Percentiles rank a stretch among this genome's conserved stretches.
Evolutionary conservation across 2,329 filamentous ascomycete genomes (phyloP).

Genomic region (Didymosphaeria variabile): DNA sequence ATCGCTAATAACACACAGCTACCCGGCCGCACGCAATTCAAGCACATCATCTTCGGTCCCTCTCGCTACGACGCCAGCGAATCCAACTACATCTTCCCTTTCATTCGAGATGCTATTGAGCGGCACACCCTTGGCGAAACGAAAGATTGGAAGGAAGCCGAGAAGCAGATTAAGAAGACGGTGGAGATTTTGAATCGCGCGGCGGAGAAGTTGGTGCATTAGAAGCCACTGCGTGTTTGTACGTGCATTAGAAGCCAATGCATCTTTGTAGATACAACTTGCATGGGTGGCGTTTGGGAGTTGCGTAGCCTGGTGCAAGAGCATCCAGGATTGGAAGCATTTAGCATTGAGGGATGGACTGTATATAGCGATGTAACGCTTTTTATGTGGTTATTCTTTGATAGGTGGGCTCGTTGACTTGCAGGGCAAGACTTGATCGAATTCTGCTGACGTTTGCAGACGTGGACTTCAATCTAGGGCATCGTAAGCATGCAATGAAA

Average conservation of each 20-base stretch:
- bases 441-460: not conserved
- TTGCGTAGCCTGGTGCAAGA: not conserved
- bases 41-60: conserved; percentile 89
- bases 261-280: conserved; percentile 1
- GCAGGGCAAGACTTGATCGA: not conserved
- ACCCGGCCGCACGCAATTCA: conserved; percentile 89
- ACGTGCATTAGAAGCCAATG: not conserved
- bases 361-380: conserved; percentile 2
- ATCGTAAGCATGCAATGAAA: not conserved
- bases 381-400: not conserved
- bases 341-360: not conserved
- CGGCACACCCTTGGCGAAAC: conserved; percentile 50
- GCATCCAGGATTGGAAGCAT: not conserved
- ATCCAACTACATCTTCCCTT: conserved; percentile 69
- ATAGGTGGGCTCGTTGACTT: not conserved
- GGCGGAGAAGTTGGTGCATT: conserved; percentile 55
- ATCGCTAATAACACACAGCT: conserved; percentile 54
- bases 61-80: conserved; percentile 68
- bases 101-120: conserved; percentile 82
- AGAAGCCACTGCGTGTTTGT: not conserved
- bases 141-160: conserved; percentile 72
- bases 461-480: not conserved
- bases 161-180: conserved; percentile 74
- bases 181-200: conserved; percentile 73
- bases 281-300: conserved; percentile 16